These are phyloP conservation scores for Verticillium nonalfalfae DNA, from an alignment of 2,329 filamentous ascomycete species.

Conservation along the genomic window DNA sequence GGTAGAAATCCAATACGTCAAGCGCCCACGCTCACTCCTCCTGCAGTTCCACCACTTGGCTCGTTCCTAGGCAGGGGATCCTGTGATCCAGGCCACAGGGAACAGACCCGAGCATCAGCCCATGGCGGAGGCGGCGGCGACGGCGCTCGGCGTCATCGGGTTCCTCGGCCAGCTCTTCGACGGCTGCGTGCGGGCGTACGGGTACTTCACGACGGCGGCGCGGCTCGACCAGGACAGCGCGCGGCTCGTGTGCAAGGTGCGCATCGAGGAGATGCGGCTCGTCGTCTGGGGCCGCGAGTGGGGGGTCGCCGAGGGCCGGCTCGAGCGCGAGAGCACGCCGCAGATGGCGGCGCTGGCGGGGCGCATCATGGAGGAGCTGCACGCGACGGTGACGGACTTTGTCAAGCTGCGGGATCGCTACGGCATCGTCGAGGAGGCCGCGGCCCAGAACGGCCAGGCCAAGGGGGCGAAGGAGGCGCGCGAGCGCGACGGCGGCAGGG, in stretches of 20 bases:
- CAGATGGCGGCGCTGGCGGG: constrained; percentile 30
- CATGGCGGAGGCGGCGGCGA: constrained; percentile 33
- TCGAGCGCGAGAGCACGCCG: constrained; percentile 34
- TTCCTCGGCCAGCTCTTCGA: constrained; percentile 39
- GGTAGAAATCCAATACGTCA: too few relatives aligned
- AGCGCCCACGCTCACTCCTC: neutral
- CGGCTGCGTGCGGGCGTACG: constrained; percentile 38
- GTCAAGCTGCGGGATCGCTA: constrained; percentile 33
- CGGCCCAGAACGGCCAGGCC: neutral
- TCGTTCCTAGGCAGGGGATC: neutral
- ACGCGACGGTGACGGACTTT: constrained; percentile 37
- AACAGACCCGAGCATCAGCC: constrained; percentile 7
- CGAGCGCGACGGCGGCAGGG: constrained; percentile 6
- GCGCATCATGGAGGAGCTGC: constrained; percentile 34
- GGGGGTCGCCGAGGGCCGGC: constrained; percentile 37
- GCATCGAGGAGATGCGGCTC: constrained; percentile 42
- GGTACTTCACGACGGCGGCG: constrained; percentile 33
- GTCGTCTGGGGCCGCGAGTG: constrained; percentile 40
- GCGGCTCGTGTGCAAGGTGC: constrained; percentile 38
- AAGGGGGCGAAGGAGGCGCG: constrained; percentile 5
- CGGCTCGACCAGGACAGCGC: constrained; percentile 35
- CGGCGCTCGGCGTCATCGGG: constrained; percentile 35
- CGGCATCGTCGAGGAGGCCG: constrained; percentile 27
- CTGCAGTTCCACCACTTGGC: neutral
- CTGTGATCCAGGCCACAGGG: neutral